A percentile compares a stretch with the other conserved stretches of the same genome.
These are phyloP conservation scores for Irpex rosettiformis DNA, from an alignment of 1,284 basidiomycete species.

Conservation along the genomic window DNA sequence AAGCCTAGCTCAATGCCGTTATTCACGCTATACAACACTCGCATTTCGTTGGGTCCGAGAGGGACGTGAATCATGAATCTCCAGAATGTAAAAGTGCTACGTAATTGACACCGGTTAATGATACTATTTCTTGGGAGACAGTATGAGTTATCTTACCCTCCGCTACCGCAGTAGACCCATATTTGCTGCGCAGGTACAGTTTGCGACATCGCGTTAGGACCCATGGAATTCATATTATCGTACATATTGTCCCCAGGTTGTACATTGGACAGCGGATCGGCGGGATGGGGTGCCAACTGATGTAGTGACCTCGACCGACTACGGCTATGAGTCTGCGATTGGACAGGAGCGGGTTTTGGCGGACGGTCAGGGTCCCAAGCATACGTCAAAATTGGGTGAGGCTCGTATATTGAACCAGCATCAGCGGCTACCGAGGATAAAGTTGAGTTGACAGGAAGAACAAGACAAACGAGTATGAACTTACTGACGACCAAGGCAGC, in stretches of 20 bases:
- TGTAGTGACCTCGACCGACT: slow-evolving; percentile 41
- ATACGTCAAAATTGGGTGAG: slow-evolving; percentile 73
- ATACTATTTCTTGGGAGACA: background rate
- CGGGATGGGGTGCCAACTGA: slow-evolving; percentile 60
- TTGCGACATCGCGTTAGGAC: slow-evolving; percentile 38
- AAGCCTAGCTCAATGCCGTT: slow-evolving; percentile 78
- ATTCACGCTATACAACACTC: slow-evolving; percentile 80
- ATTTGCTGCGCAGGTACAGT: slow-evolving; percentile 69
- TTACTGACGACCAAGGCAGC: slow-evolving; percentile 82
- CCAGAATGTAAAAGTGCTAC: slow-evolving; percentile 89
- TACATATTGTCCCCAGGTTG: slow-evolving; percentile 22
- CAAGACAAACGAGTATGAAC: slow-evolving; percentile 28
- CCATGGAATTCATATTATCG: slow-evolving; percentile 12
- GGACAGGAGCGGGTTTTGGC: slow-evolving; percentile 15
- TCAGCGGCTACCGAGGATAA: slow-evolving; percentile 56
- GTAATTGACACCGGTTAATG: background rate
- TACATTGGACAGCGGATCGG: slow-evolving; percentile 47
- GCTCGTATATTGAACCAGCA: slow-evolving; percentile 76
- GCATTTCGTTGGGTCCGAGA: slow-evolving; percentile 69
- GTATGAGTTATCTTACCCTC: slow-evolving; percentile 43
- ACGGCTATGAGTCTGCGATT: slow-evolving; percentile 10
- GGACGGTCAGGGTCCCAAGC: slow-evolving; percentile 64
- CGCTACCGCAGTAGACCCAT: slow-evolving; percentile 71
- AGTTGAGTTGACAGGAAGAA: slow-evolving; percentile 9
- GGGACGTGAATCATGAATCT: slow-evolving; percentile 89